These are phyloP conservation scores for Globomyces pollinis-pini DNA, from an alignment of 192 early-diverging fungal species.

Conservation along the genomic window DNA sequence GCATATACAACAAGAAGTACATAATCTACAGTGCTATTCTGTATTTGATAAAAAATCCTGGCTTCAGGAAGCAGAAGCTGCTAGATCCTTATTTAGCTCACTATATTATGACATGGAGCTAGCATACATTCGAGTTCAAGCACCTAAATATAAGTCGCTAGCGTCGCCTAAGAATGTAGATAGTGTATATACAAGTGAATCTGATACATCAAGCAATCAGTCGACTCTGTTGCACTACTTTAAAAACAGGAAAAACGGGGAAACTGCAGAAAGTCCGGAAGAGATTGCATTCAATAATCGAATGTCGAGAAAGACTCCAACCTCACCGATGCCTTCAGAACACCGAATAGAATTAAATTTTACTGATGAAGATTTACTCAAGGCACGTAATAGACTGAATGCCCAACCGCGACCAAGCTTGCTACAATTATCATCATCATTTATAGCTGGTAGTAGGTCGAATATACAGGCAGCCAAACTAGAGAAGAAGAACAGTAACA, in stretches of 20 bases:
- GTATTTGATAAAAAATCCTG: constrained; percentile 43
- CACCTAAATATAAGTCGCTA: neutral
- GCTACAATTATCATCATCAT: neutral
- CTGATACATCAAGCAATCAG: neutral
- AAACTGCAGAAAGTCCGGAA: neutral
- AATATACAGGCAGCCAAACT: neutral
- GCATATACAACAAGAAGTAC: constrained; percentile 39
- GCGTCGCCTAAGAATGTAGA: too few species aligned
- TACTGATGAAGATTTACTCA: neutral
- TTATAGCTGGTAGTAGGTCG: neutral
- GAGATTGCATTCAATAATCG: neutral
- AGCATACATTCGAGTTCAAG: neutral
- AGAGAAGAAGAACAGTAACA: too few species aligned
- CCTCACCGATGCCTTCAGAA: neutral
- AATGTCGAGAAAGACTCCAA: neutral
- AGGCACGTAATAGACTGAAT: neutral
- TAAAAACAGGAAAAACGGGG: neutral
- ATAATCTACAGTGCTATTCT: constrained; percentile 28
- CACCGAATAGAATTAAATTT: too few species aligned
- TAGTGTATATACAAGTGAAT: too few species aligned
- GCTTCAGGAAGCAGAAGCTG: constrained; percentile 36
- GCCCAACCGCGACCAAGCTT: neutral
- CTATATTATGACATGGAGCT: neutral
- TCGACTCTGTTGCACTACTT: neutral
- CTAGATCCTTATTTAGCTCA: constrained; percentile 17